Evolutionary conservation across 2,329 filamentous ascomycete species (phyloP), one percentile per base, ranked within the genome.

Genomic region (Byssochlamys sp.): DNA sequence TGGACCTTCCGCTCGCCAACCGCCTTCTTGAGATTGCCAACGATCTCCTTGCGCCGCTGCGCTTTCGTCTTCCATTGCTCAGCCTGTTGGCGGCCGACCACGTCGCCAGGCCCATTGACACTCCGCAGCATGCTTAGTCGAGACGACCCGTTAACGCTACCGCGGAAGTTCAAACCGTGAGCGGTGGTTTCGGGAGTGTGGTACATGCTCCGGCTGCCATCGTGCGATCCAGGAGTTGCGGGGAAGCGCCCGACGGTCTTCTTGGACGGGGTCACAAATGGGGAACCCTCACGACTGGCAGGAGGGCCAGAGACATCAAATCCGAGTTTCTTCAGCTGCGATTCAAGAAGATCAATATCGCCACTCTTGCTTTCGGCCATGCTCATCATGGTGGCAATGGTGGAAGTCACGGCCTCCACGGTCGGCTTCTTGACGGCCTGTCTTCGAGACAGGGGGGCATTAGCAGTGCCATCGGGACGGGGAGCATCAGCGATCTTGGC

Each of bases 291-390:
- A 26, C 69, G 71, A 57, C 67, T 72, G 19, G 55, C 57, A 2
- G 67, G 58, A 29, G 61, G 60, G 3, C 61, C 57, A 3, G 66
- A 59, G 14, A 65, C 62, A 53, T 72, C 70, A 33, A 89, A 73
- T 5, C 81, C 81, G 25, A 95, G 74, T 69, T 85, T 89, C 59
- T 88, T 85, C 76, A 99, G 84, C 69, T 96, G 89, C 53, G 86
- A 84, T 74, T 97, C 94, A 31, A 97, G 80, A 5, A 96, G 84
- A 70, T 96, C 90, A 55, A 99, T 85, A 66, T 97, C 92, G 58
- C 87, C 89, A 68, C 89, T 94, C 69, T 90, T 89, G 75, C 90
- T 90, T 78, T 97, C 90, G 0, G 89, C 89, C 87, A 96, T 92
- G 59, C 80, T 83, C 33, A 91, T 96, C 88, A 99, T 91, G 69